Base-by-base conservation (phyloP, 2,329 filamentous ascomycete species). In the Davidsoniella neocaledoniae region DNA sequence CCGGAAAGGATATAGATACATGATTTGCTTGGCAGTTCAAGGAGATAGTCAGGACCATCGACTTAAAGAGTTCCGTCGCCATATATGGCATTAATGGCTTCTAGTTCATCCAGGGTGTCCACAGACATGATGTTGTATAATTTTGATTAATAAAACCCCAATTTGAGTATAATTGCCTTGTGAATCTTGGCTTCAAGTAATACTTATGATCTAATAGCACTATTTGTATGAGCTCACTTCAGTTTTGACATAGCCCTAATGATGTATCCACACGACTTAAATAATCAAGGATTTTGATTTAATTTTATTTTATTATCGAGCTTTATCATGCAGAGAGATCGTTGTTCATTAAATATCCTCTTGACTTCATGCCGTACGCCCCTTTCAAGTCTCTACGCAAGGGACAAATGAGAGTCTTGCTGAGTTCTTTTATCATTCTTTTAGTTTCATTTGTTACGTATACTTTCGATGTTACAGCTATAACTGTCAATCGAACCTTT, bases 31-130 rank as follows among this genome's bases (percentile, higher is more conserved):
- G 85, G 85, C 2, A 90, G 72, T 46, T 71, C 73, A 46, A 95
- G 72, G 49, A 81, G 64, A 64, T 80, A 78, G 43, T 25, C 41
- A 57, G 65, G 54, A 17, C 60, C 57, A 64, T 58, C 19, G 41
- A 68, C 59, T 47, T 63, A 52, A 51, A 88, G 68, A 10, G 81
- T 82, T 14, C 68, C 69, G 44, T 78, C 72, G 55, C 79, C 81
- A 64, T 88, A 91, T 56, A 91, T 91, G 49, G 85, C 84, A 64
- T 90, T 91, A 59, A 91, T 81, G 54, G 82, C 85, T 59, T 81
- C 81, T 26, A 88, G 67, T 61, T 91, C 85, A 64, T 91, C 84
- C 46, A 65, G 62, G 23, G 90, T 72, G 55, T 76, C 73, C 55
- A 76, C 71, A 7, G 72, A 74, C 71, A 76, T 75, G 53, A 38